Evolutionary conservation across 441 rosid species (phyloP).

Genomic region (Croton laevigatus): DNA sequence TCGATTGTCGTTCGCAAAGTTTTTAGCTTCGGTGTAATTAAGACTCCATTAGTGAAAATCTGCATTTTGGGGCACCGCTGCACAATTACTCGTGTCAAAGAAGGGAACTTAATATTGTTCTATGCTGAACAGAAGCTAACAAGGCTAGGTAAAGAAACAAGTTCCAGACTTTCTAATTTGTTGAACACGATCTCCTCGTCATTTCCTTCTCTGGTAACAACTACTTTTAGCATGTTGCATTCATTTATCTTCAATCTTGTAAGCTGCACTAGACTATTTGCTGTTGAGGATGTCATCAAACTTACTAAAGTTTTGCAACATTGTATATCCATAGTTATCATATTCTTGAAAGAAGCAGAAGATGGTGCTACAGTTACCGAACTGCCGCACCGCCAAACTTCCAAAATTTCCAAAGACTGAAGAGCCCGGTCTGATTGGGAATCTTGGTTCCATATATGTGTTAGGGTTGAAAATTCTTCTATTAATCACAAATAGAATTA

Average conservation of each 20-base stretch:
- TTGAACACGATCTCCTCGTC: constrained; percentile 11
- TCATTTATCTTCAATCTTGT: not conserved
- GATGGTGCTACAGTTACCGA: constrained; percentile 14
- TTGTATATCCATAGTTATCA: not conserved
- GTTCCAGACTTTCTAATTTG: constrained; percentile 1
- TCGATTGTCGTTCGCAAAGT: too few species aligned
- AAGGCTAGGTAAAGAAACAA: constrained; percentile 20
- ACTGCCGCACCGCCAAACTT: not conserved
- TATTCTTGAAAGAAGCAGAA: constrained; percentile 1
- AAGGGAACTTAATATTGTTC: not conserved
- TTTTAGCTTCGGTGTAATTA: too few species aligned
- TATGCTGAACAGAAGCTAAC: constrained; percentile 18
- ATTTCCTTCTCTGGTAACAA: constrained; percentile 10
- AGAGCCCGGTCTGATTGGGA: not conserved
- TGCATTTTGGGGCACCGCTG: not conserved
- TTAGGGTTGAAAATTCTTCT: too few species aligned
- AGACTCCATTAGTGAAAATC: too few species aligned
- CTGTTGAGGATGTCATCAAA: constrained; percentile 19
- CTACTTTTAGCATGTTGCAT: not conserved
- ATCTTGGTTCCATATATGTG: constrained; percentile 2
- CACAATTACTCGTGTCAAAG: not conserved
- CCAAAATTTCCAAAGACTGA: not conserved
- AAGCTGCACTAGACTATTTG: constrained; percentile 16
- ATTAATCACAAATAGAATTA: not conserved
- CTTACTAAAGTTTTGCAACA: constrained; percentile 11